These are phyloP conservation scores for Geotrichum europaeum DNA, from an alignment of 1,139 yeast genomes.

Conservation along the genomic window DNA sequence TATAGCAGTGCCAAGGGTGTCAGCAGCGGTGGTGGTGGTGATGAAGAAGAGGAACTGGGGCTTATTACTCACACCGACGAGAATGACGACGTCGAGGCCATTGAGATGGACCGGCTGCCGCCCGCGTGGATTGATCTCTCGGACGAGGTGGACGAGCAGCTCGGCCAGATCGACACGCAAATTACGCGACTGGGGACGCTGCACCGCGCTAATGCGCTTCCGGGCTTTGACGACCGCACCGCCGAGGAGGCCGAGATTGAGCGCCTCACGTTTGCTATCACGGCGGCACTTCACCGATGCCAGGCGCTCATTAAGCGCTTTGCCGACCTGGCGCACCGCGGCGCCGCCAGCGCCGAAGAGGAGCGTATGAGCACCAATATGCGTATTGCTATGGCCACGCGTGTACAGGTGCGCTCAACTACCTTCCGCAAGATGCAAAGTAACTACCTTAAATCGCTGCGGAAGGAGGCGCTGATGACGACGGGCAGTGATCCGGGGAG, in stretches of 20 bases:
- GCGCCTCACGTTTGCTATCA: constrained; percentile 63
- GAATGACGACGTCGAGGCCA: constrained; percentile 27
- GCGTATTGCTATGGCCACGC: constrained; percentile 76
- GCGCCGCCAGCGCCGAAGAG: constrained; percentile 42
- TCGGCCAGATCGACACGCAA: constrained; percentile 45
- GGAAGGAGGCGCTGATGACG: constrained; percentile 32
- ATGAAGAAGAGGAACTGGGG: constrained; percentile 60
- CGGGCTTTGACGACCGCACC: constrained; percentile 75
- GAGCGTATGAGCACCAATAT: constrained; percentile 67
- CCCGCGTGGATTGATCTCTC: constrained; percentile 76
- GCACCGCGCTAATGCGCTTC: constrained; percentile 77
- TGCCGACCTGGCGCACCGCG: constrained; percentile 42
- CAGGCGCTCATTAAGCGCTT: constrained; percentile 69
- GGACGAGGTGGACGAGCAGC: constrained; percentile 59
- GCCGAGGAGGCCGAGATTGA: constrained; percentile 71
- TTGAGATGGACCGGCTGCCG: constrained; percentile 49
- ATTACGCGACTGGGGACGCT: constrained; percentile 56
- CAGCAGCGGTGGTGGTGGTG: constrained; percentile 30
- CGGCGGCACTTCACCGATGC: constrained; percentile 68
- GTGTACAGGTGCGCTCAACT: constrained; percentile 72
- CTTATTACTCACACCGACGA: constrained; percentile 46
- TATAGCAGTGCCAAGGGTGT: constrained; percentile 28
- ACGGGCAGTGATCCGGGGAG: constrained; percentile 1
- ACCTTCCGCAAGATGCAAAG: constrained; percentile 82
- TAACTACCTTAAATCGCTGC: constrained; percentile 62